Evolutionary conservation across 2,329 filamentous ascomycete species (phyloP), one percentile per base, ranked within the genome.

Genomic region (Epichloe gansuensis): DNA sequence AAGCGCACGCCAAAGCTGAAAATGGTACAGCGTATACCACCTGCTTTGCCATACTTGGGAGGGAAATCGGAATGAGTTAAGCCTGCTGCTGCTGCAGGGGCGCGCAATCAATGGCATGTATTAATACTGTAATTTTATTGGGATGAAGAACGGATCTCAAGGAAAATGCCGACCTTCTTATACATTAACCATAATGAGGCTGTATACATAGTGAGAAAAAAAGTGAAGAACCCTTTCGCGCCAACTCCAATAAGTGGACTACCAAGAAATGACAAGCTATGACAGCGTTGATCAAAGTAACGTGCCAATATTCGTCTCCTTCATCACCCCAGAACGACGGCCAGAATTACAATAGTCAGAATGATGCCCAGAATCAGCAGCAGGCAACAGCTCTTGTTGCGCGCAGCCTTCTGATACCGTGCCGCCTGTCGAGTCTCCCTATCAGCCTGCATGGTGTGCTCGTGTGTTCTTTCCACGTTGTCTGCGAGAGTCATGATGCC

Each of bases 331-430:
- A 95, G 66, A 50, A 90, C 82, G 50, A 91, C 86, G 13, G 93
- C 94, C 60, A 98, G 72, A 55, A 98, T 76, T 45, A 98, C 84
- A 60, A 98, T 89, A 3, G 89, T 86, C 62, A 97, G 69, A 55
- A 98, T 93, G 47, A 98, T 81, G 1, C 86, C 85, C 63, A 98
- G 68, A 55, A 98, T 91, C 49, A 98, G 70, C 63, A 98, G 70
- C 65, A 98, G 72, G 67, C 91, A 96, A 67, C 91, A 98, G 42
- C 88, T 88, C 76, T 95, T 96, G 71, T 89, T 93, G 58, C 94
- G 81, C 31, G 93, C 93, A 56, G 89, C 91, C 78, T 91, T 95
- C 75, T 98, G 94, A 69, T 97, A 94, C 62, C 89, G 77, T 57
- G 86, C 89, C 17, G 93, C 93, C 61, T 86, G 85, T 57, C 88